A percentile compares a stretch with the other conserved stretches of the same genome.
Conservation (phyloP, 1,284 basidiomycete species). For the Tremellales sp. region DNA sequence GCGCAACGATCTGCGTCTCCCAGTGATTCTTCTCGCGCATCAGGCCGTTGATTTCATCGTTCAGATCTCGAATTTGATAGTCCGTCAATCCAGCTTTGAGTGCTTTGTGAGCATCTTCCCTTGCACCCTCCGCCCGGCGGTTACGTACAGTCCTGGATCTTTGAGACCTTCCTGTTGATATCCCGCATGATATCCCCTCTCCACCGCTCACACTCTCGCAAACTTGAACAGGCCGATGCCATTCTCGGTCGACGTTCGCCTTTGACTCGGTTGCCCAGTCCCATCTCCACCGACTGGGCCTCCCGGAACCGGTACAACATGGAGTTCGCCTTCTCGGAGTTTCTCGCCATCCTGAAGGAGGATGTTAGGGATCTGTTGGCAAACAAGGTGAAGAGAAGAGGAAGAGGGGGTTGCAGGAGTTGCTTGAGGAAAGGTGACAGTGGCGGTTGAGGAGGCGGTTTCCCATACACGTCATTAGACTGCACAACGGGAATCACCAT, state of each 20-base stretch:
- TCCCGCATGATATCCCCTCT: slow-evolving; percentile 90
- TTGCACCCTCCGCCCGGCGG: too few species aligned
- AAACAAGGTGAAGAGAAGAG: not conserved
- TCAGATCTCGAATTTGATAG: slow-evolving; percentile 92
- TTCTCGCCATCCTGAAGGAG: slow-evolving; percentile 64
- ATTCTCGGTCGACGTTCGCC: slow-evolving; percentile 79
- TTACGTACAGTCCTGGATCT: slow-evolving; percentile 88
- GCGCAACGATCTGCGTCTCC: slow-evolving; percentile 92
- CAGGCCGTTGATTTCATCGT: slow-evolving; percentile 97
- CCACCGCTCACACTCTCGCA: slow-evolving; percentile 93
- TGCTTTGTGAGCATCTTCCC: too few species aligned
- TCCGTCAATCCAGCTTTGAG: slow-evolving; percentile 78
- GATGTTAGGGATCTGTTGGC: not conserved
- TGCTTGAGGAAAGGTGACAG: too few species aligned
- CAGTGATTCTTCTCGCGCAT: slow-evolving; percentile 94
- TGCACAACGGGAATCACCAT: too few species aligned
- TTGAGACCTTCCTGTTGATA: slow-evolving; percentile 92
- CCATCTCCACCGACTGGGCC: slow-evolving; percentile 91
- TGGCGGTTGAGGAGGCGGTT: too few species aligned
- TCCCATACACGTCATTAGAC: too few species aligned
- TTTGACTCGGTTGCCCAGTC: slow-evolving; percentile 64
- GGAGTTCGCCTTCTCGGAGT: slow-evolving; percentile 95
- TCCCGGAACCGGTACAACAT: slow-evolving; percentile 99
- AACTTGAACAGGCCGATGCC: slow-evolving; percentile 82
- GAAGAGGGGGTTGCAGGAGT: too few species aligned